These are phyloP conservation scores for Suhomyces bokatorum DNA, from an alignment of 1,139 yeast species.

Conservation along the genomic window DNA sequence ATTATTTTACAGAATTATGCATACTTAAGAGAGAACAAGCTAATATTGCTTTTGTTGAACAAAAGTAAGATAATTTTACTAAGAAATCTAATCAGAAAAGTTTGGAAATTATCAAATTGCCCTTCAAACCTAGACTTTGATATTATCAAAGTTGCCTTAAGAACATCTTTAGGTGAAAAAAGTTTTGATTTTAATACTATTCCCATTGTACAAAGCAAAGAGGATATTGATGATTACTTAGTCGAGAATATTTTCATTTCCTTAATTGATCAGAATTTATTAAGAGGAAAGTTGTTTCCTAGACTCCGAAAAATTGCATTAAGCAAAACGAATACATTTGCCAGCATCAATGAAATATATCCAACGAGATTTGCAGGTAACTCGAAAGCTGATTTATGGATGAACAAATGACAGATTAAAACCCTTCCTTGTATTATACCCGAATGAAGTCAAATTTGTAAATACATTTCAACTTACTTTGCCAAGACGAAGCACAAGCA, in stretches of 20 bases:
- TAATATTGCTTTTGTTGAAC: slow-evolving; percentile 41
- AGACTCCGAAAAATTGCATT: slow-evolving; percentile 45
- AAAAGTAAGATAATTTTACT: slow-evolving; percentile 45
- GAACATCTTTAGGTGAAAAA: slow-evolving; percentile 13
- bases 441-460: neutral
- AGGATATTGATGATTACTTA: slow-evolving; percentile 29
- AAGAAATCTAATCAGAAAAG: slow-evolving; percentile 44
- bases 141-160: slow-evolving; percentile 24
- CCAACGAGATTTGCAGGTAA: slow-evolving; percentile 21
- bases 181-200: slow-evolving; percentile 4
- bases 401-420: slow-evolving; percentile 8
- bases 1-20: slow-evolving; percentile 30
- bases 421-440: no score
- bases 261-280: slow-evolving; percentile 52
- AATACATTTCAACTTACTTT: no score
- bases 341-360: slow-evolving; percentile 42
- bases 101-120: slow-evolving; percentile 33
- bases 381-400: slow-evolving; percentile 17
- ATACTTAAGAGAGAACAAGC: slow-evolving; percentile 36
- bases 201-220: slow-evolving; percentile 14
- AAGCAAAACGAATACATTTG: slow-evolving; percentile 53
- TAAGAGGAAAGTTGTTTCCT: slow-evolving; percentile 55
- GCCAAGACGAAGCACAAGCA: no score
- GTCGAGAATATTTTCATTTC: slow-evolving; percentile 52
- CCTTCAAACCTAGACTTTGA: slow-evolving; percentile 35